A percentile compares a stretch with the other conserved stretches of the same genome.
phyloP scores from a whole-genome alignment of 129 eudicot genomes.

The Tagetes patula region DNA sequence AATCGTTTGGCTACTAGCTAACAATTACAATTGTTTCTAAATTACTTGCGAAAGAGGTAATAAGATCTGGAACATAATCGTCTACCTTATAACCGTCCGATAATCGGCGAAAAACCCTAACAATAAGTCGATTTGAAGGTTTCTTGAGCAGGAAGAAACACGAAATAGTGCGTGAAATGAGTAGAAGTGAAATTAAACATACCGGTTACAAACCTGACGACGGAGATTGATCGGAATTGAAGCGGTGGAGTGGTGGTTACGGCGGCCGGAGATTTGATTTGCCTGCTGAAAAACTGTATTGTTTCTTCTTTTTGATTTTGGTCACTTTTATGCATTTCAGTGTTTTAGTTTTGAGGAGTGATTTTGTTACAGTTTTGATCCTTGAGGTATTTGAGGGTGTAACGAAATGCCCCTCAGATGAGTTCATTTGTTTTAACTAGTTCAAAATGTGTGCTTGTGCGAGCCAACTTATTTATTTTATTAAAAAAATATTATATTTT shows the following conservation, averaged over 20 bases:
- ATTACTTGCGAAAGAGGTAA: not conserved
- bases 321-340: not conserved
- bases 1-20: not conserved
- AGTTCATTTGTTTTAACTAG: no score
- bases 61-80: not conserved
- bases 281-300: conserved; percentile 16
- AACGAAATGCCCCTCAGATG: not conserved
- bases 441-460: no score
- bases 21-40: not conserved
- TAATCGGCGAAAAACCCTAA: not conserved
- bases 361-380: conserved; percentile 23
- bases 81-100: not conserved
- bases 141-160: conserved; percentile 43
- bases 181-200: conserved; percentile 19
- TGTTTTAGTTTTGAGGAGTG: not conserved
- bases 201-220: conserved; percentile 2
- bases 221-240: not conserved
- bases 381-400: conserved; percentile 14
- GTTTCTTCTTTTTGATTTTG: not conserved
- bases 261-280: conserved; percentile 21
- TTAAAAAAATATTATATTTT: no score
- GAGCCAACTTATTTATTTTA: no score
- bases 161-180: conserved; percentile 15
- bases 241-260: conserved; percentile 14
- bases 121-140: not conserved